Evolutionary conservation across 768 basidiomycete genomes (phyloP).

Genomic region (Tremella yokohamensis): DNA sequence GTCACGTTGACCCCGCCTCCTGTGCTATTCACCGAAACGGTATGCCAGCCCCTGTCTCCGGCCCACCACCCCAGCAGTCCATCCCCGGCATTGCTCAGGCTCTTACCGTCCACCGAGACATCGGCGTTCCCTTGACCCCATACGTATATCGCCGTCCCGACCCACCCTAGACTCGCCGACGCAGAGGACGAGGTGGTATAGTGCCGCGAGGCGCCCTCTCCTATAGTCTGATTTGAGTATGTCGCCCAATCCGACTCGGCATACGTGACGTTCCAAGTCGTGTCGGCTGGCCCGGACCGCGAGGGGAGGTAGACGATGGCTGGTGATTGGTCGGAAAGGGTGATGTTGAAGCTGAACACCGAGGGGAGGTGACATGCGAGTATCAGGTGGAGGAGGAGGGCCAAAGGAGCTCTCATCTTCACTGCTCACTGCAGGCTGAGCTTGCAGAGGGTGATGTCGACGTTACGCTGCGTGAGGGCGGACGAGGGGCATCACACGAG

Average conservation of each 20-base stretch:
- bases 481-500: no score
- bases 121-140: not conserved
- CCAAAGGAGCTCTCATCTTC: no score
- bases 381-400: no score
- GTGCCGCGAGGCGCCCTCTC: not conserved
- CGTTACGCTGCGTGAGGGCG: no score
- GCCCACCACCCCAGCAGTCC: no score
- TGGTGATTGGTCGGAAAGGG: not conserved
- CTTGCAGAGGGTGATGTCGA: no score
- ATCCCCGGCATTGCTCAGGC: not conserved
- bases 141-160: constrained; percentile 1
- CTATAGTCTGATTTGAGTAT: not conserved
- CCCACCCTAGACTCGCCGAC: not conserved
- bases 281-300: not conserved
- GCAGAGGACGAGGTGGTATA: not conserved
- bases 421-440: no score
- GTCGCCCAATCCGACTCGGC: not conserved
- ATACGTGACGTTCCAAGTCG: not conserved
- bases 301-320: not conserved
- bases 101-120: constrained; percentile 1
- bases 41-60: no score
- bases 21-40: no score
- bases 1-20: no score
- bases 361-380: no score
- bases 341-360: not conserved